Evolutionary conservation across 108 stramenopile genomes (phyloP).

Genomic region (Aureococcus anophagefferens): DNA sequence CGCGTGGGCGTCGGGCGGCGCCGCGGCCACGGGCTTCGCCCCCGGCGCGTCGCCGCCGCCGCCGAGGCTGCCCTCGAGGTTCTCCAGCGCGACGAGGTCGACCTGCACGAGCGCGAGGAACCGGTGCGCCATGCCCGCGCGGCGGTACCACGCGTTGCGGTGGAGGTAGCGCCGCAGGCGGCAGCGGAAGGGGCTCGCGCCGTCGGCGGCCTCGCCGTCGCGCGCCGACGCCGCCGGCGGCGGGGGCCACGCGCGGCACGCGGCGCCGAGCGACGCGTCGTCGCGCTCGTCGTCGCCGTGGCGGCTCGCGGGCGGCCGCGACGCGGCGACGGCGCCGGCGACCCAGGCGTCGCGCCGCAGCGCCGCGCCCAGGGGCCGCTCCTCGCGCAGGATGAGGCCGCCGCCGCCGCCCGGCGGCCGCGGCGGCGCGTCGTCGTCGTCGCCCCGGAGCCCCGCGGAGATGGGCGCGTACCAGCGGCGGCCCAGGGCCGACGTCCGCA

Average conservation of each 20-base stretch:
- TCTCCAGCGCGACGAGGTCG: neutral
- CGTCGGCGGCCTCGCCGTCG: neutral
- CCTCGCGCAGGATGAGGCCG: neutral
- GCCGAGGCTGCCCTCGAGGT: neutral
- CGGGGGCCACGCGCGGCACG: neutral
- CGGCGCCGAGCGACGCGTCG: neutral
- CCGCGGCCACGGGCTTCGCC: neutral
- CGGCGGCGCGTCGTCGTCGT: neutral
- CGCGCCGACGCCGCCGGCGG: neutral
- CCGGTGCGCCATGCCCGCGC: neutral
- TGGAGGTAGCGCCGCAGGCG: neutral
- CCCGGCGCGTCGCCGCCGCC: too few relatives aligned
- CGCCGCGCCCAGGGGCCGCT: neutral
- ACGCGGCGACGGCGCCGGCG: neutral
- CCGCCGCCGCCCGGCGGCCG: too few relatives aligned
- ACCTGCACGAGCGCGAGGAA: neutral
- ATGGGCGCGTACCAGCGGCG: neutral
- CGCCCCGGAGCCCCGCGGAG: neutral
- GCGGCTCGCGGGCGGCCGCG: neutral
- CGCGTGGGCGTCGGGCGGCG: neutral
- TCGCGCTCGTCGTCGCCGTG: neutral
- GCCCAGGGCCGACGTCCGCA: neutral
- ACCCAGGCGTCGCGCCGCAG: neutral
- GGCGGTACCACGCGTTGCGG: neutral
- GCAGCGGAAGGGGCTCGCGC: neutral